These are phyloP conservation scores for Aspergillus sp. DNA, from an alignment of 2,329 filamentous ascomycete genomes.

Conservation along the genomic window DNA sequence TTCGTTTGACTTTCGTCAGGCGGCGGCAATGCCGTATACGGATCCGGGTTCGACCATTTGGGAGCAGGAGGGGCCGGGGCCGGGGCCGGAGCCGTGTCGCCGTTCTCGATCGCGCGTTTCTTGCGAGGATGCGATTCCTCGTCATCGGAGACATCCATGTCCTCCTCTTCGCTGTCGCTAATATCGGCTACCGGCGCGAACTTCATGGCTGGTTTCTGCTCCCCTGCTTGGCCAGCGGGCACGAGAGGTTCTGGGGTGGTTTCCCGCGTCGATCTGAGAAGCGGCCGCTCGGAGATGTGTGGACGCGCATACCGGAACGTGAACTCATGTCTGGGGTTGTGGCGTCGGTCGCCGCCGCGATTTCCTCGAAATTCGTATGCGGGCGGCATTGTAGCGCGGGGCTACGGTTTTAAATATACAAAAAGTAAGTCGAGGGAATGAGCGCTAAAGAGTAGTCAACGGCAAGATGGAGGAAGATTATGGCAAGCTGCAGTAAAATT, in stretches of 20 bases:
- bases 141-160: constrained; percentile 38
- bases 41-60: constrained; percentile 94
- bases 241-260: constrained; percentile 30
- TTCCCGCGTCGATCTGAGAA: constrained; percentile 29
- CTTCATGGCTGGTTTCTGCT: constrained; percentile 25
- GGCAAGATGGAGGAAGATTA: too few species aligned
- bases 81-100: constrained; percentile 8
- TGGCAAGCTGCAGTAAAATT: too few species aligned
- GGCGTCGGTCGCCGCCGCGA: constrained; percentile 15
- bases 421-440: too few species aligned
- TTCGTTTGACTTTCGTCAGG: constrained; percentile 66
- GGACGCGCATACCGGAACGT: constrained; percentile 34
- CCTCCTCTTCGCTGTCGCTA: constrained; percentile 41
- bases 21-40: constrained; percentile 80
- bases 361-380: constrained; percentile 30
- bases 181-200: constrained; percentile 33
- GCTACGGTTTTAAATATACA: not conserved
- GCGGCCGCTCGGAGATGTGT: constrained; percentile 32
- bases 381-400: constrained; percentile 15
- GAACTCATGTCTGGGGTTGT: constrained; percentile 28
- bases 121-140: constrained; percentile 33
- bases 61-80: constrained; percentile 42
- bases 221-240: constrained; percentile 11
- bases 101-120: constrained; percentile 25
- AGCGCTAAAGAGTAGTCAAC: too few species aligned